Evolutionary conservation across 169 alveolate genomes (phyloP).

Genomic region (Eimeria falciformis): DNA sequence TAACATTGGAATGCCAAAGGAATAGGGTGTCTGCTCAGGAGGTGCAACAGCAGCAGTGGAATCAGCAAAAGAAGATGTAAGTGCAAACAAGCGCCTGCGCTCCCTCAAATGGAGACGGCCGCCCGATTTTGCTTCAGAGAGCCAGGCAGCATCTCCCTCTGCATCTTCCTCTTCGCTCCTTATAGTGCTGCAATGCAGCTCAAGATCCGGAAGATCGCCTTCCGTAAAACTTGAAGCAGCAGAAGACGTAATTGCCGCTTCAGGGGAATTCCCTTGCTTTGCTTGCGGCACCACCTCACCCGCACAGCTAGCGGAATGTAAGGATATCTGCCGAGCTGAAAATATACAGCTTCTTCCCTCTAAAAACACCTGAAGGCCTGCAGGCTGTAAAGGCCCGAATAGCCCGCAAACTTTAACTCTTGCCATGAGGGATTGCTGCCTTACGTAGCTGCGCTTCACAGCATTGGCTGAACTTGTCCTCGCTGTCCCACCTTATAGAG

Average conservation of each 20-base stretch:
- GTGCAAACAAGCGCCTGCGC: slow-evolving; percentile 12
- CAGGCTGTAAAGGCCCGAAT: too few species aligned
- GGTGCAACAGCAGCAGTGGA: background rate
- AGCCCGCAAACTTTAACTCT: too few species aligned
- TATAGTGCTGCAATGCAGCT: background rate
- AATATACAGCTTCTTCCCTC: too few species aligned
- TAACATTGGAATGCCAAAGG: background rate
- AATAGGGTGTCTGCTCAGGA: background rate
- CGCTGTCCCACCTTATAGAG: too few species aligned
- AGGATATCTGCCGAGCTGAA: too few species aligned
- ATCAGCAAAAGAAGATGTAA: background rate
- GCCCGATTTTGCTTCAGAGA: slow-evolving; percentile 49
- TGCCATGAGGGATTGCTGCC: too few species aligned
- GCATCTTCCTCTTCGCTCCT: background rate
- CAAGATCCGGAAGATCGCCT: background rate
- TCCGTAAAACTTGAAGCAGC: background rate
- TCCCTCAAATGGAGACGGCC: slow-evolving; percentile 35
- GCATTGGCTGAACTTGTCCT: too few species aligned
- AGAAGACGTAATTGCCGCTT: background rate
- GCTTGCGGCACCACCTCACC: too few species aligned
- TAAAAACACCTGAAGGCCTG: too few species aligned
- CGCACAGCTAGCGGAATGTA: too few species aligned
- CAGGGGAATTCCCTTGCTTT: too few species aligned
- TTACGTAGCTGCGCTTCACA: too few species aligned
- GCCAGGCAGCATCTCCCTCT: background rate